Percentiles rank a stretch among this genome's conserved stretches.
These are phyloP conservation scores for Mycocentrospora acerina DNA, from an alignment of 2,329 filamentous ascomycete genomes.

Conservation along the genomic window DNA sequence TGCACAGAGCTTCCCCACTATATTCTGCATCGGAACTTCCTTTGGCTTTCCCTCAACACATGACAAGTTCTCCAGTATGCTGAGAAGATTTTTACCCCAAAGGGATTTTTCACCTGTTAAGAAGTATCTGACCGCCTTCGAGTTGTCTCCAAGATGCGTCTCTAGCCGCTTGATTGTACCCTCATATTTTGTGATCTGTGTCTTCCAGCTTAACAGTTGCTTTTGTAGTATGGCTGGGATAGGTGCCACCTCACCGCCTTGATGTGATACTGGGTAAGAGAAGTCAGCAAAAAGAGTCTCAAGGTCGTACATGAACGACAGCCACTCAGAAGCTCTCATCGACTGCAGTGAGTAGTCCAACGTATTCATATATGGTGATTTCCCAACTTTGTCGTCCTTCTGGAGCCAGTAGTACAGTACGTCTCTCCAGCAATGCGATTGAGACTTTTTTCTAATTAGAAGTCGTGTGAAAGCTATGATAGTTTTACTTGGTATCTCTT, in stretches of 20 bases:
- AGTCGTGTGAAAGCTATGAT: conserved; percentile 21
- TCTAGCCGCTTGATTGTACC: conserved; percentile 23
- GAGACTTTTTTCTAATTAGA: conserved; percentile 9
- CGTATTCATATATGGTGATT: neutral
- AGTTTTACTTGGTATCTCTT: conserved; percentile 4
- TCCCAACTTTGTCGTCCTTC: conserved; percentile 6
- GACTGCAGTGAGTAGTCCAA: conserved; percentile 17
- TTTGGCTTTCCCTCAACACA: conserved; percentile 7
- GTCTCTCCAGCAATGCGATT: conserved; percentile 21
- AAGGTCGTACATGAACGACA: conserved; percentile 20
- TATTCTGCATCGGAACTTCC: conserved; percentile 24
- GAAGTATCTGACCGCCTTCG: conserved; percentile 15
- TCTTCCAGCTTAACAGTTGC: conserved; percentile 4
- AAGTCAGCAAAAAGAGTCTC: conserved; percentile 19
- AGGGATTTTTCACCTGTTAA: conserved; percentile 13
- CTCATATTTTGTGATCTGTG: conserved; percentile 3
- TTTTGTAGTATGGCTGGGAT: conserved; percentile 8
- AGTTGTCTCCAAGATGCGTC: conserved; percentile 3
- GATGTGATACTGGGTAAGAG: conserved; percentile 2
- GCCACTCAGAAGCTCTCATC: conserved; percentile 24
- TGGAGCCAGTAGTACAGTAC: conserved; percentile 19
- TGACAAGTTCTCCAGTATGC: conserved; percentile 19
- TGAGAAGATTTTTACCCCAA: conserved; percentile 10
- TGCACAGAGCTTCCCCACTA: conserved; percentile 12
- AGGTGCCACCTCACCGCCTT: conserved; percentile 6